phyloP scores from a whole-genome alignment of 805 yeast species.

The Yamadazyma scolyti region DNA sequence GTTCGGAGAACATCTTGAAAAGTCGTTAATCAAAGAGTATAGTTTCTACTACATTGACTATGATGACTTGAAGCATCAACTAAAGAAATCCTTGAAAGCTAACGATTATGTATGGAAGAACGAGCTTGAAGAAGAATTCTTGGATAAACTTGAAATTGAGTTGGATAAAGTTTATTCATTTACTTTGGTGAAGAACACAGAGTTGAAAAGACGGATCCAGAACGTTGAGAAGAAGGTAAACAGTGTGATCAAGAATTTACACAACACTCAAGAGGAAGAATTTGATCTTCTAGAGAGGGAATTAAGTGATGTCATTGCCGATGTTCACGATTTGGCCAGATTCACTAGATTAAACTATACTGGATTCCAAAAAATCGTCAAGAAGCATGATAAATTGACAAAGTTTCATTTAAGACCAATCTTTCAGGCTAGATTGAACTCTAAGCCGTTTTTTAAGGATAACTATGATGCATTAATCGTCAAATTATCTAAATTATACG shows the following conservation, averaged over 20 bases:
- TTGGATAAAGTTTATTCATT: constrained; percentile 91
- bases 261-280: constrained; percentile 33
- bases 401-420: constrained; percentile 73
- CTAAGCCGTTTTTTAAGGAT: constrained; percentile 95
- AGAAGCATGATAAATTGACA: constrained; percentile 93
- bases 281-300: constrained; percentile 43
- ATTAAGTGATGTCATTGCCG: constrained; percentile 80
- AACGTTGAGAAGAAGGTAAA: constrained; percentile 73
- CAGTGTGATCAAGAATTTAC: constrained; percentile 53
- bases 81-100: constrained; percentile 64
- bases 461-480: constrained; percentile 88
- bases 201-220: constrained; percentile 79
- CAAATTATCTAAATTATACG: constrained; percentile 83
- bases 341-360: constrained; percentile 91
- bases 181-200: constrained; percentile 83
- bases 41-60: constrained; percentile 87
- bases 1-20: constrained; percentile 90
- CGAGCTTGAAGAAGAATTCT: constrained; percentile 76
- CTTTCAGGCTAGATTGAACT: constrained; percentile 85
- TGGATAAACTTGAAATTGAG: constrained; percentile 71
- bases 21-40: constrained; percentile 86
- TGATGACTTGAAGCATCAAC: constrained; percentile 81
- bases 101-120: constrained; percentile 67
- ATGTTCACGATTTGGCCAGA: constrained; percentile 94
- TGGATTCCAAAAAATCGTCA: constrained; percentile 94